Evolutionary conservation across 306 rosid species (phyloP).

Genomic region (Lablab purpureus): DNA sequence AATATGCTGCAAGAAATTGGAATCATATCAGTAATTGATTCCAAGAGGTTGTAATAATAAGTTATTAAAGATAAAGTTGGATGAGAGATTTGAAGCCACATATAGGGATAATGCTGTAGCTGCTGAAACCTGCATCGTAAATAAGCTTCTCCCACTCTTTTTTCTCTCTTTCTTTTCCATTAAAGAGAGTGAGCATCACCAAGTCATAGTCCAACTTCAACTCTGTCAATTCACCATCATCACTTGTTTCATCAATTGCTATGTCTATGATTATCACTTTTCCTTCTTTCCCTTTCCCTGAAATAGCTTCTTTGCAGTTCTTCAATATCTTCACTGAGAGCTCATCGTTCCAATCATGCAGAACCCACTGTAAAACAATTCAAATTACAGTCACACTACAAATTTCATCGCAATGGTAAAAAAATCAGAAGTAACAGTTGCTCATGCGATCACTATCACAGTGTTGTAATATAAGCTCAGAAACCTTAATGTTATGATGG

Average conservation of each 20-base stretch:
- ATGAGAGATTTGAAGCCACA: slow-evolving; percentile 63
- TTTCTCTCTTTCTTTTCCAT: slow-evolving; percentile 54
- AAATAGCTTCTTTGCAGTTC: slow-evolving; percentile 61
- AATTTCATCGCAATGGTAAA: too few species aligned
- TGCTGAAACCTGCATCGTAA: slow-evolving; percentile 58
- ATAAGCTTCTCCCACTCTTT: slow-evolving; percentile 66
- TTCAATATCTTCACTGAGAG: slow-evolving; percentile 54
- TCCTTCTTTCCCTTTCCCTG: slow-evolving; percentile 50
- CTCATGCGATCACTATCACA: too few species aligned
- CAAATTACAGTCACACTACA: too few species aligned
- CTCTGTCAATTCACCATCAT: slow-evolving; percentile 45
- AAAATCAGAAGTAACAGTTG: too few species aligned
- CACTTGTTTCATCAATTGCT: slow-evolving; percentile 46
- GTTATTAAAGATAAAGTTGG: slow-evolving; percentile 58
- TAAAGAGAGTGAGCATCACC: slow-evolving; percentile 52
- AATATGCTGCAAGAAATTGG: not conserved
- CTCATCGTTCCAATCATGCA: slow-evolving; percentile 59
- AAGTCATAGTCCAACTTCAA: slow-evolving; percentile 56
- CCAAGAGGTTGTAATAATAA: not conserved
- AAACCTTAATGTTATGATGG: too few species aligned
- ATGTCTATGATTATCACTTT: slow-evolving; percentile 66
- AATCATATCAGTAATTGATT: not conserved
- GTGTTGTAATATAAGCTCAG: too few species aligned
- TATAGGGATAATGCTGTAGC: slow-evolving; percentile 50
- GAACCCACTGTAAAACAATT: slow-evolving; percentile 43